phyloP scores from a whole-genome alignment of 441 rosid genomes.

The Erysimum pusillum region DNA sequence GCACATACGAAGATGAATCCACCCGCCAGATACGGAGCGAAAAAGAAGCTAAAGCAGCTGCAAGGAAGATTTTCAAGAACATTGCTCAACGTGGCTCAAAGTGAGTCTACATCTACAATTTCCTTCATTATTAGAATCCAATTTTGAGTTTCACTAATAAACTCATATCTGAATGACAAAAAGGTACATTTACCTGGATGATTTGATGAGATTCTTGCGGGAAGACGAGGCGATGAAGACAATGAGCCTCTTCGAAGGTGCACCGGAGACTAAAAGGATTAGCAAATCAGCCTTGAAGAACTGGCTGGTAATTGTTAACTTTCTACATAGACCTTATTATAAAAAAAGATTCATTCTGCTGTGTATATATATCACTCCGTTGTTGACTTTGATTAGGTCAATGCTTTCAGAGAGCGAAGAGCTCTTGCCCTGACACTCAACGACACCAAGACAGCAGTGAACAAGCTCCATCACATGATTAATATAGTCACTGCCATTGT shows the following conservation, averaged over 20 bases:
- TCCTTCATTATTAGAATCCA: constrained; percentile 8
- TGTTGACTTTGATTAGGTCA: constrained; percentile 55
- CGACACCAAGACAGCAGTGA: constrained; percentile 81
- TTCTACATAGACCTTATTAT: constrained; percentile 10
- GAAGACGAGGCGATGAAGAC: constrained; percentile 79
- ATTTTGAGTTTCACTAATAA: constrained; percentile 19
- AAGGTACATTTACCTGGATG: constrained; percentile 72
- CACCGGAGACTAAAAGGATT: constrained; percentile 62
- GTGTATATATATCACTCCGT: constrained; percentile 29
- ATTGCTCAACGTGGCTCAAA: constrained; percentile 67
- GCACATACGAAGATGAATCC: constrained; percentile 61
- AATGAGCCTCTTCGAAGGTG: constrained; percentile 78
- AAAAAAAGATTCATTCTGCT: background rate
- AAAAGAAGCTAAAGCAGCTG: constrained; percentile 83
- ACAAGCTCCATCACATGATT: constrained; percentile 69
- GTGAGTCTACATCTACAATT: constrained; percentile 48
- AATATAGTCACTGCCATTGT: constrained; percentile 55
- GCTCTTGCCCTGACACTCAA: constrained; percentile 75
- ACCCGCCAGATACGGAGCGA: constrained; percentile 70
- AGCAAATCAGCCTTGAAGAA: constrained; percentile 72
- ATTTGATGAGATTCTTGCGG: constrained; percentile 77
- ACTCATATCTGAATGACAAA: constrained; percentile 8
- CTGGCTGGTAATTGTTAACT: constrained; percentile 76
- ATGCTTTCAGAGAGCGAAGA: constrained; percentile 78
- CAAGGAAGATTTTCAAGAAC: constrained; percentile 77